phyloP scores from a whole-genome alignment of 495 filamentous ascomycete species.

The Trichoderma orchidacearum region DNA sequence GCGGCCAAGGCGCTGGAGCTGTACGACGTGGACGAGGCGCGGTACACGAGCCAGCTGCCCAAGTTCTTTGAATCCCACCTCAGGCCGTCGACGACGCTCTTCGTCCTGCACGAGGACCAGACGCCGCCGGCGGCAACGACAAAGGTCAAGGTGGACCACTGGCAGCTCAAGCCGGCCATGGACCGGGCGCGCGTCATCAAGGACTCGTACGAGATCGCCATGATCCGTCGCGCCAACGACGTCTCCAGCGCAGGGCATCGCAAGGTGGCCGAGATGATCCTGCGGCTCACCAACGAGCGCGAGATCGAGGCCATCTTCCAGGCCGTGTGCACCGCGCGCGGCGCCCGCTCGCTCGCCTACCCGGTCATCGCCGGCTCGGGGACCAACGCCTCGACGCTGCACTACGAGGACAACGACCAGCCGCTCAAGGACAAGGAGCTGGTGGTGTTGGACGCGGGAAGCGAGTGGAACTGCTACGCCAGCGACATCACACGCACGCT shows the following conservation, averaged over 20 bases:
- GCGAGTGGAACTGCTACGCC: constrained; percentile 80
- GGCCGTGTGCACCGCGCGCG: constrained; percentile 51
- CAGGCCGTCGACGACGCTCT: constrained; percentile 20
- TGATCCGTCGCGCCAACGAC: constrained; percentile 66
- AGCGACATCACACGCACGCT: constrained; percentile 82
- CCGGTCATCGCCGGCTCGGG: constrained; percentile 75
- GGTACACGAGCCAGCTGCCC: constrained; percentile 20
- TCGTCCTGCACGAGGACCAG: constrained; percentile 26
- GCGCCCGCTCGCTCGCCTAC: constrained; percentile 71
- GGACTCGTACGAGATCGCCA: constrained; percentile 60
- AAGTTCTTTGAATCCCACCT: constrained; percentile 18
- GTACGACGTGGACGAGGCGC: constrained; percentile 40
- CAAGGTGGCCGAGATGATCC: constrained; percentile 46
- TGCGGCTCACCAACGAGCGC: constrained; percentile 56
- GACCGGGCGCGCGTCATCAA: constrained; percentile 65
- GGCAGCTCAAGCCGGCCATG: constrained; percentile 48
- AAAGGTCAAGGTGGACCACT: constrained; percentile 25
- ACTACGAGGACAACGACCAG: constrained; percentile 71
- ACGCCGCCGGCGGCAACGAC: constrained; percentile 12
- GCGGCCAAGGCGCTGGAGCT: constrained; percentile 32
- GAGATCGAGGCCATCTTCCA: constrained; percentile 69
- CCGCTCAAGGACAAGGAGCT: constrained; percentile 51
- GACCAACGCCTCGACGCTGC: constrained; percentile 64
- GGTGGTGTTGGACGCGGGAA: constrained; percentile 72
- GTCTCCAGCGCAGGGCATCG: constrained; percentile 64